Evolutionary conservation across 2,329 filamentous ascomycete genomes (phyloP), one percentile per base, ranked within the genome.

Genomic region (Aspergillus candidus): DNA sequence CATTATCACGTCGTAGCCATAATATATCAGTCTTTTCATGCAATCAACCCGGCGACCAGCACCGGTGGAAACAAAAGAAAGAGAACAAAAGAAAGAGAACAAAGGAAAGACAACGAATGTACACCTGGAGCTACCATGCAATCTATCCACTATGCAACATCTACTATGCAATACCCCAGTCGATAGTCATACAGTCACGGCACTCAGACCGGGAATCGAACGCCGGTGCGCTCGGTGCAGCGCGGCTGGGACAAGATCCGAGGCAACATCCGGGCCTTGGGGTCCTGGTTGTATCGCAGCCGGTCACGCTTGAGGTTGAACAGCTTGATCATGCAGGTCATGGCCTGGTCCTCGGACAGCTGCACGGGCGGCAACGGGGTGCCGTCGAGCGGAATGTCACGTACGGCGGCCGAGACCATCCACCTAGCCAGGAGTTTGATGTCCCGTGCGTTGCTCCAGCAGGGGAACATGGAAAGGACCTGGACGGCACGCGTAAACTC

Each of bases 401-500:
- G 39, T n/a, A 54, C 13, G 22, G 35, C 42, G 2, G 45, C 39
- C 10, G 52, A 51, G 5, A 54, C 46, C 52, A 54, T 54, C 52
- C 52, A 54, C 5, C 50, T 44, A 7, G 44, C 46, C 11, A 54
- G 33, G 5, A 51, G 41, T 12, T 51, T 49, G 29, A 54, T 44
- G 15, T 54, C 52, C 12, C 51, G 47, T 5, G 47, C 48, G 17
- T 54, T 54, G 35, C 50, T 42, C 52, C 52, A 54, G 43, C 52
- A 54, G 12, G 52, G 52, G 38, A 53, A 54, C 52, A 53, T 48
- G 3, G 51, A 51, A 2, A 54, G 46, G 31, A 53, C 49, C 31
- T 54, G 50, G n/a, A 54, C 40, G 13, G 48, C 52, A 4, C 52
- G 48, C 6, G 52, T 53, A 41, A 54, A 54, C 15, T 54, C 52